A percentile compares a stretch with the other conserved stretches of the same genome.
Evolutionary conservation across 768 basidiomycete species (phyloP).

Genomic region (Lanmaoa rubissima): DNA sequence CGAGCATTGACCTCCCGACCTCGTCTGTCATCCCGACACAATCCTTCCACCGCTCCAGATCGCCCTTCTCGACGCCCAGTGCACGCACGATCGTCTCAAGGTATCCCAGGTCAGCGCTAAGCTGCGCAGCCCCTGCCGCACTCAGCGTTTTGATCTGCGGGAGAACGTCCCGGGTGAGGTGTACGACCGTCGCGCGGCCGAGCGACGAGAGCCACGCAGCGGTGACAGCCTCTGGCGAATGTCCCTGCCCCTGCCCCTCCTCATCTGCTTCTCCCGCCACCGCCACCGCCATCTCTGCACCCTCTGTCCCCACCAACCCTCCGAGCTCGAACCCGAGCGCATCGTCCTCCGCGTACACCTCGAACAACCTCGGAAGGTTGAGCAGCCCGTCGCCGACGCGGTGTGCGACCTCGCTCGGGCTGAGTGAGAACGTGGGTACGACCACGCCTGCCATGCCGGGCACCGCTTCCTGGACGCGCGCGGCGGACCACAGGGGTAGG

Average conservation of each 20-base stretch:
- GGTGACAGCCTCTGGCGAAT: slow-evolving; percentile 75
- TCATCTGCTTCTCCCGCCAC: slow-evolving; percentile 2
- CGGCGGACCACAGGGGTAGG: slow-evolving; percentile 62
- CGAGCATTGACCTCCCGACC: slow-evolving; percentile 27
- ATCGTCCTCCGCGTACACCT: slow-evolving; percentile 91
- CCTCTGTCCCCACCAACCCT: slow-evolving; percentile 71
- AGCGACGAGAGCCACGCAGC: slow-evolving; percentile 92
- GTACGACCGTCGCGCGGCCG: slow-evolving; percentile 72
- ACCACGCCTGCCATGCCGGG: slow-evolving; percentile 40
- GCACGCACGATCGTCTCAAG: slow-evolving; percentile 88
- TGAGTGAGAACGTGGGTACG: slow-evolving; percentile 91
- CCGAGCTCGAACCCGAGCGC: slow-evolving; percentile 85
- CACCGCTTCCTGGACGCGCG: slow-evolving; percentile 27
- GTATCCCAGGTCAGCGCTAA: slow-evolving; percentile 85
- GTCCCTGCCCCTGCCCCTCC: slow-evolving; percentile 31
- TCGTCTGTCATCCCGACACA: slow-evolving; percentile 61
- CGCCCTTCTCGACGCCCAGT: slow-evolving; percentile 82
- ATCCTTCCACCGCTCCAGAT: slow-evolving; percentile 77
- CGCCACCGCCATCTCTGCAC: slow-evolving; percentile 26
- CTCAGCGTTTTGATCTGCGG: slow-evolving; percentile 69
- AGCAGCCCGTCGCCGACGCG: slow-evolving; percentile 91
- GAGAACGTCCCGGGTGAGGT: slow-evolving; percentile 68
- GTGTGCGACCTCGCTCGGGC: slow-evolving; percentile 85
- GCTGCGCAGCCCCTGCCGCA: slow-evolving; percentile 71
- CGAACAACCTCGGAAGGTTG: slow-evolving; percentile 90